phyloP scores from a whole-genome alignment of 192 early-diverging fungal genomes.

The Thamnidium elegans region DNA sequence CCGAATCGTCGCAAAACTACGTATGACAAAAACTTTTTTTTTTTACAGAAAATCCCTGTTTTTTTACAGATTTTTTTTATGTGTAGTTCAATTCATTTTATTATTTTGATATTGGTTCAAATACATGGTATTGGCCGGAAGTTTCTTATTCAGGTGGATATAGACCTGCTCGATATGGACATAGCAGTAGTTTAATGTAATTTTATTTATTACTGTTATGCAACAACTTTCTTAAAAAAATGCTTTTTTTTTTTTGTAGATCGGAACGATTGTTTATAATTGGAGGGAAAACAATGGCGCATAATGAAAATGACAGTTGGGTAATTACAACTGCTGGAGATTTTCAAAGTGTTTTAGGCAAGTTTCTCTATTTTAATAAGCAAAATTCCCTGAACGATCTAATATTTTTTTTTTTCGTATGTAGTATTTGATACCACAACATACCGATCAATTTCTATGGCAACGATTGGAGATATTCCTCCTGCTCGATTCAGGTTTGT shows the following conservation, averaged over 20 bases:
- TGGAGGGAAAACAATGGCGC: constrained; percentile 15
- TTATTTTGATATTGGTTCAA: constrained; percentile 11
- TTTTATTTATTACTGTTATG: too few species aligned
- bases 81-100: constrained; percentile 24
- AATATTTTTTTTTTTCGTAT: neutral
- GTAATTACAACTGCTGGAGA: constrained; percentile 9
- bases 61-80: neutral
- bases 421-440: constrained; percentile 24
- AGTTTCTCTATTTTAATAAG: neutral
- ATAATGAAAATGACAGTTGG: neutral
- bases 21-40: neutral
- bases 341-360: constrained; percentile 23
- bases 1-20: neutral
- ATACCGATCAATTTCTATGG: constrained; percentile 17
- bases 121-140: constrained; percentile 20
- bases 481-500: constrained; percentile 2
- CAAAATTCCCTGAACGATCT: neutral
- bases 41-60: neutral
- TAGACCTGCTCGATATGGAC: constrained; percentile 23
- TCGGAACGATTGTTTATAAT: constrained; percentile 10
- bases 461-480: constrained; percentile 21
- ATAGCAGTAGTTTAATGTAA: constrained; percentile 22
- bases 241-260: constrained; percentile 7
- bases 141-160: constrained; percentile 16
- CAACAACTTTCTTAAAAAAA: constrained; percentile 1